Base-by-base conservation (phyloP, 768 basidiomycete genomes). In the Galerina marginata region DNA sequence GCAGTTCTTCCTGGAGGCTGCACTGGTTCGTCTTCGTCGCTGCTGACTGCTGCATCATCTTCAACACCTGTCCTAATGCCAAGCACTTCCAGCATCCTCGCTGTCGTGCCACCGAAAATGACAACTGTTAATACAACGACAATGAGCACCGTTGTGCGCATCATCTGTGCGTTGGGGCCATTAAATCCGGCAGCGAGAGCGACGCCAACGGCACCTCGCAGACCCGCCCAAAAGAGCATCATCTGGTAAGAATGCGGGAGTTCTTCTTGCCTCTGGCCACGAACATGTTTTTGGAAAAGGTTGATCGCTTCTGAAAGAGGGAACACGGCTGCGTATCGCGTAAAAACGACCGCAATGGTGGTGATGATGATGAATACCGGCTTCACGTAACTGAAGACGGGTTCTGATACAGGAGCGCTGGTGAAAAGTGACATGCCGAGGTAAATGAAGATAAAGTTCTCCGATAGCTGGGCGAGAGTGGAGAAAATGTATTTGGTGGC, bases 381-480 rank as follows among this genome's bases (percentile, higher is more conserved):
- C 72, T 98, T 99, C 73, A 97, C 90, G 67, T 96, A 95, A 71
- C 80, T 88, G 52, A 85, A 88, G 58, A 92, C 90, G 11, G 86
- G 86, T 67, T 91, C 89, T 4, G 88, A 81, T 7, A 88, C 86
- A 26, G 94, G 93, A 2, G 91, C 83, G 57, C 84, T 86, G 2
- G 96, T 99, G 81, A 99, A 99, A n/a, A 99, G 84, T 43, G 92
- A 91, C 66, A 99, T 84, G 42, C 97, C 96, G 63, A 99, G 92
- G 76, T 99, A 99, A 71, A 99, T 94, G 79, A 99, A 99, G 75
- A 99, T 99, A 74, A 99, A 99, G 73, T 99, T 99, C 78, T 99
- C 97, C 26, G 93, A 93, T 29, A 99, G 86, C 69, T 95, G 92
- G 0, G 97, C 95, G 51, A 98, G 89, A 0, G 92, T 93, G 9